Evolutionary conservation across 1,284 basidiomycete genomes (phyloP), one percentile per base, ranked within the genome.

Genomic region (Cryptococcus floricola): DNA sequence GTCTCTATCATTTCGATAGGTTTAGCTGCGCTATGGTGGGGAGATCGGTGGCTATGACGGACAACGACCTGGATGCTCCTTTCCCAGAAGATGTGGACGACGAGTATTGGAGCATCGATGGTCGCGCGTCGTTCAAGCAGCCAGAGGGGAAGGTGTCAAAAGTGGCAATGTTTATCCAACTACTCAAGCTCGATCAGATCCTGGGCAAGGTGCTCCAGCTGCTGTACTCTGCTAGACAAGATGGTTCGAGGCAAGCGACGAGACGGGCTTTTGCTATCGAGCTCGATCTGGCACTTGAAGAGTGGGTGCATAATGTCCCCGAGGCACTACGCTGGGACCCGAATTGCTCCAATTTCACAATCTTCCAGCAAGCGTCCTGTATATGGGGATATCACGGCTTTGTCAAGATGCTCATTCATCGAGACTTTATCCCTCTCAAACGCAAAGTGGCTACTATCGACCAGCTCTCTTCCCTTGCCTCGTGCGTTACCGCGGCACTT

Each of bases 401-500:
- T 57, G 66, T 67, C 38, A 76, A 78, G 61, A 90, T 91, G 66
- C 80, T 87, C 43, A 84, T 90, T 44, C 89, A 91, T 68, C 81
- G 89, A 9, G 87, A 87, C 0, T 91, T 91, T 75, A 89, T 91
- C 39, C 81, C 82, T 1, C 83, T 84, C 0, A 82, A 66, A 13
- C 53, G 62, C 28, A 65, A 66, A 23, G 62, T 66, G 9, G 63
- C 71, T 39, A 61, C 65, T 2, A 57, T 70, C 48, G 72, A 70
- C 9, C 70, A 34, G 31, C 31, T 79, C 50, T 87, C 89, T 0
- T 89, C 87, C 0, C 79, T 91, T 14, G 86, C 88, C 0, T 91
- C 91, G 50, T 91, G 89, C 70, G 86, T 86, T 13, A 91, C 89
- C 60, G 89, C 89, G 1, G 87, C 89, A 0, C 80, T 88, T n/a